Conservation (phyloP, 2,329 filamentous ascomycete genomes). For the Amauroascus niger region DNA sequence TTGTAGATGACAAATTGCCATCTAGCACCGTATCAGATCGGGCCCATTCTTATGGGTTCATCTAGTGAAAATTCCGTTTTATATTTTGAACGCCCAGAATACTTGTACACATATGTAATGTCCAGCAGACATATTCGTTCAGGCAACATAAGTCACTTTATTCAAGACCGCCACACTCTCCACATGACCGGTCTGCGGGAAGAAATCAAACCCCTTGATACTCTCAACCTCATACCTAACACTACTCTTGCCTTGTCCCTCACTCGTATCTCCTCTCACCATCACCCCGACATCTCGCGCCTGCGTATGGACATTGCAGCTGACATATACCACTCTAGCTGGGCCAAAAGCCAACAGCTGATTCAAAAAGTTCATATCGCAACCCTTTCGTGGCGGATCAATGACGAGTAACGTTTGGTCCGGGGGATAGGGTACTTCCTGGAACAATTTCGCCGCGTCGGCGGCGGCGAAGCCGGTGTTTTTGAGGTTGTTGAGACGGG, state of each 20-base stretch:
- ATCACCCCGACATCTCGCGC: constrained; percentile 83
- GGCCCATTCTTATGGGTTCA: not conserved
- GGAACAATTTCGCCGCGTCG: constrained; percentile 76
- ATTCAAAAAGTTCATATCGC: constrained; percentile 69
- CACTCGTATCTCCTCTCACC: constrained; percentile 53
- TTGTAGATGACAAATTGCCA: not conserved
- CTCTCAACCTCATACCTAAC: constrained; percentile 76
- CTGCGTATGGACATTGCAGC: constrained; percentile 96
- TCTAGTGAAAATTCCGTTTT: not conserved
- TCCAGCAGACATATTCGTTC: not conserved
- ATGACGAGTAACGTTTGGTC: constrained; percentile 88
- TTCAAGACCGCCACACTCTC: constrained; percentile 54
- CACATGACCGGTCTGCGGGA: constrained; percentile 71
- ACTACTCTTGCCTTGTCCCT: constrained; percentile 46
- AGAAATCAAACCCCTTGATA: constrained; percentile 89
- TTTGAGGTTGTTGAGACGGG: constrained; percentile 61
- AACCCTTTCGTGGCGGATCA: constrained; percentile 93
- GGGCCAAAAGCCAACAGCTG: constrained; percentile 75
- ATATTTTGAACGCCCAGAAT: not conserved
- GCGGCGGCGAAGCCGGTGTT: constrained; percentile 80
- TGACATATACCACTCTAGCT: constrained; percentile 78
- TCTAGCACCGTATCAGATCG: not conserved
- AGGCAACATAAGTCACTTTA: constrained; percentile 21
- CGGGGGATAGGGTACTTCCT: constrained; percentile 59
- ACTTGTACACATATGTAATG: not conserved